phyloP scores from a whole-genome alignment of 2,329 filamentous ascomycete species.

The Phialemoniopsis sp. region DNA sequence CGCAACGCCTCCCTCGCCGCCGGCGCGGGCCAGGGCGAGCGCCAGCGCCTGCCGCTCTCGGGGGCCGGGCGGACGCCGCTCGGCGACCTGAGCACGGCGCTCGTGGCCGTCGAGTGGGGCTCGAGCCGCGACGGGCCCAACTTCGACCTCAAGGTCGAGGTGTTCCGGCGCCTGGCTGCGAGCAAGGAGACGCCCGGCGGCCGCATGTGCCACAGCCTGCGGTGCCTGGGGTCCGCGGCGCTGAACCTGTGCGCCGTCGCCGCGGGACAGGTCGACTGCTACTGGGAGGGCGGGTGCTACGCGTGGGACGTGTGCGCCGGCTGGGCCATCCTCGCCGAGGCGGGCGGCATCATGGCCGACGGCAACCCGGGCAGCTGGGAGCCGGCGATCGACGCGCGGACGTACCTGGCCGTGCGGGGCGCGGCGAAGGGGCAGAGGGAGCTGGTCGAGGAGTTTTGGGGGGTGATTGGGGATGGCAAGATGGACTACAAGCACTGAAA shows the following conservation, averaged over 20 bases:
- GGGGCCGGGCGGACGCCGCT: conserved; percentile 46
- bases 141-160: conserved; percentile 63
- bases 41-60: conserved; percentile 8
- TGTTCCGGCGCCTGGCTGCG: conserved; percentile 58
- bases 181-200: conserved; percentile 61
- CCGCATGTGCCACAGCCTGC: conserved; percentile 71
- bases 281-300: conserved; percentile 83
- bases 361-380: conserved; percentile 72
- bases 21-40: conserved; percentile 10
- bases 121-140: conserved; percentile 64
- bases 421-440: conserved; percentile 55
- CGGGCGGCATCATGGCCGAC: conserved; percentile 67
- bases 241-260: conserved; percentile 72
- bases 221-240: conserved; percentile 69
- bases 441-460: conserved; percentile 63
- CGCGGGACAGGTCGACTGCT: conserved; percentile 65
- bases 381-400: conserved; percentile 52
- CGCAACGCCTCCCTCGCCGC: conserved; percentile 34
- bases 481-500: conserved; percentile 37
- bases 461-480: conserved; percentile 47
- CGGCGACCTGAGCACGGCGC: conserved; percentile 52
- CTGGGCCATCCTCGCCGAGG: conserved; percentile 72
- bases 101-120: conserved; percentile 74
- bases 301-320: conserved; percentile 83
- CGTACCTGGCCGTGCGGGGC: conserved; percentile 60